These are phyloP conservation scores for Phytophthora parvispora DNA, from an alignment of 352 stramenopile species.

Conservation along the genomic window DNA sequence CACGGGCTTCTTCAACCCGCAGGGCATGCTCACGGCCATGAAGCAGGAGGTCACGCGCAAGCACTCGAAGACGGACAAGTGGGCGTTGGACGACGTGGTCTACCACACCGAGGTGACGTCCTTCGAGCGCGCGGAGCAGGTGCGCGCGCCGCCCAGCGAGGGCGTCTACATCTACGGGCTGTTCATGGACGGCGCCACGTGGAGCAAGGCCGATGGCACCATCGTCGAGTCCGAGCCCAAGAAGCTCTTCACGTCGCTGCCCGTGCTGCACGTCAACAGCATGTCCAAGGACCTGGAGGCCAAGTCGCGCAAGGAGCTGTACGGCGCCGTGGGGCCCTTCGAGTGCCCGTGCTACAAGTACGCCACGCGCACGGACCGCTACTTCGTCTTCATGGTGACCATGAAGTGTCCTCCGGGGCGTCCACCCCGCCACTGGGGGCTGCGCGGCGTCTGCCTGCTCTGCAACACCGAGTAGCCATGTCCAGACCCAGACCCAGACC, in stretches of 20 bases:
- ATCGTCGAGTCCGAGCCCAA: slow-evolving; percentile 98
- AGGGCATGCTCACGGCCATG: slow-evolving; percentile 99
- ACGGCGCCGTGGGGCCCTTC: slow-evolving; percentile 93
- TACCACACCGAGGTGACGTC: slow-evolving; percentile 98
- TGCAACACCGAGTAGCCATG: slow-evolving; percentile 94
- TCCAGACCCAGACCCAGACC: not conserved
- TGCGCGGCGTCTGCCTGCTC: slow-evolving; percentile 95
- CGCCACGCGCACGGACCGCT: slow-evolving; percentile 93
- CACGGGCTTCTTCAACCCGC: slow-evolving; percentile 99
- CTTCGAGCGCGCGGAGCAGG: slow-evolving; percentile 95
- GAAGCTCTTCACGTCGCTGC: slow-evolving; percentile 96
- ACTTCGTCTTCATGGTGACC: slow-evolving; percentile 98
- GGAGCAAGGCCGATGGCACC: slow-evolving; percentile 94
- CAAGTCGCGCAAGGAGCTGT: slow-evolving; percentile 95
- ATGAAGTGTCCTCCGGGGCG: slow-evolving; percentile 93
- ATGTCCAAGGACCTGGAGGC: slow-evolving; percentile 95
- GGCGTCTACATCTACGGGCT: slow-evolving; percentile 99
- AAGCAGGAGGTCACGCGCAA: slow-evolving; percentile 99
- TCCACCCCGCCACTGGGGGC: slow-evolving; percentile 94
- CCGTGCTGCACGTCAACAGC: slow-evolving; percentile 97
- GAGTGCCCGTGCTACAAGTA: slow-evolving; percentile 99
- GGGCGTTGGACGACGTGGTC: slow-evolving; percentile 98
- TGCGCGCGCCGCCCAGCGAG: slow-evolving; percentile 88
- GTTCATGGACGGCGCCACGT: slow-evolving; percentile 98
- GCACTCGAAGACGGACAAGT: slow-evolving; percentile 98